Conservation (phyloP, 2,329 filamentous ascomycete species). For the Aspergillus aculeatus region DNA sequence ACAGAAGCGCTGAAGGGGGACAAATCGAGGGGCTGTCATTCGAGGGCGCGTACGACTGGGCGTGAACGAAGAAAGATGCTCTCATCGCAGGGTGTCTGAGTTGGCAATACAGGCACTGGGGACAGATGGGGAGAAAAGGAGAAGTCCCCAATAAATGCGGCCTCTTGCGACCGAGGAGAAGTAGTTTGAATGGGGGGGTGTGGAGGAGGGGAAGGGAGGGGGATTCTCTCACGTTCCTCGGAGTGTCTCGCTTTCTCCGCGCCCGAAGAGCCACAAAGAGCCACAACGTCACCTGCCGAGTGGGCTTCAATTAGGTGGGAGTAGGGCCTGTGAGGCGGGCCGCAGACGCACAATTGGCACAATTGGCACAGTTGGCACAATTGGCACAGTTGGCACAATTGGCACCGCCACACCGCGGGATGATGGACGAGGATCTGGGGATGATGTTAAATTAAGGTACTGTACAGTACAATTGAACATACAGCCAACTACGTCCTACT, state of each 20-base stretch:
- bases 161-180: conserved; percentile 22
- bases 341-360: conserved; percentile 2
- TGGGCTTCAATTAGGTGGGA: conserved; percentile 15
- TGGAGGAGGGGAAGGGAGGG: conserved; percentile 14
- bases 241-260: conserved; percentile 26
- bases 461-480: too few relatives aligned
- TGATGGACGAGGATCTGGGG: background rate
- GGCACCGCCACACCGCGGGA: conserved; percentile 6
- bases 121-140: conserved; percentile 1
- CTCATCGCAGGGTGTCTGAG: conserved; percentile 29
- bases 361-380: background rate
- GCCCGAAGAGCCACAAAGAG: conserved; percentile 18
- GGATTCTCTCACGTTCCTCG: conserved; percentile 1
- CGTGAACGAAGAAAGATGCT: conserved; percentile 21
- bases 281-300: conserved; percentile 36
- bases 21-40: conserved; percentile 33
- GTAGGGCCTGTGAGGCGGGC: conserved; percentile 11
- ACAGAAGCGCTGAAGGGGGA: conserved; percentile 20
- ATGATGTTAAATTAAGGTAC: background rate
- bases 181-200: conserved; percentile 14
- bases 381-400: background rate
- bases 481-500: too few relatives aligned
- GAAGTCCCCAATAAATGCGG: conserved; percentile 12
- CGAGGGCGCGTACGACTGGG: conserved; percentile 31
- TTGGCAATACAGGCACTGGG: conserved; percentile 14